Percentiles rank a stretch among this genome's conserved stretches.
Conservation (phyloP, 345 rosid genomes). For the Salix dunnii region DNA sequence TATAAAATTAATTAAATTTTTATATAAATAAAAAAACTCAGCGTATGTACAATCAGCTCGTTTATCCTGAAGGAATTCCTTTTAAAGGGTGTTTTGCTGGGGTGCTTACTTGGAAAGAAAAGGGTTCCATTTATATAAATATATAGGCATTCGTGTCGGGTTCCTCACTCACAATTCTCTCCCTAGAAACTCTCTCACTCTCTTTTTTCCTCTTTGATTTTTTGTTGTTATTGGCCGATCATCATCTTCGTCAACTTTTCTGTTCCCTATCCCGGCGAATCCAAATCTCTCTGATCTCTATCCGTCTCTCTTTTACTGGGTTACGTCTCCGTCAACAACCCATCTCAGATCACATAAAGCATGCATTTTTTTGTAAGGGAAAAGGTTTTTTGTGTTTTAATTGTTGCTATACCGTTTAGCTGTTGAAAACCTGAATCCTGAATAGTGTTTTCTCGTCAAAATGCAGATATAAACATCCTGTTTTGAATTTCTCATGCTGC, state of each 20-base stretch:
- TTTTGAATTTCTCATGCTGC: not conserved
- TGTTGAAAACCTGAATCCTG: not conserved
- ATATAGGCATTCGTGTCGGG: not conserved
- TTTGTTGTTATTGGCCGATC: constrained; percentile 34
- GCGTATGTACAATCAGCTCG: too few species aligned
- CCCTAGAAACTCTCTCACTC: constrained; percentile 15
- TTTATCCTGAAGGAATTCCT: not conserved
- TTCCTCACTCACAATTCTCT: constrained; percentile 19
- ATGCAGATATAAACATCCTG: not conserved
- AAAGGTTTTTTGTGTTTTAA: not conserved
- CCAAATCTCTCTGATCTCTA: constrained; percentile 33
- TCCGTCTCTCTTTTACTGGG: constrained; percentile 38
- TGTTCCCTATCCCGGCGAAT: constrained; percentile 9
- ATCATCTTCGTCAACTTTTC: constrained; percentile 42
- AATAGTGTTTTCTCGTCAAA: not conserved
- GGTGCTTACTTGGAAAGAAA: not conserved
- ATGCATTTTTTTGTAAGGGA: not conserved
- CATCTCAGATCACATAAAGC: constrained; percentile 21
- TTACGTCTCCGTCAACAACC: constrained; percentile 24
- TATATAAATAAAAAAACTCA: too few species aligned
- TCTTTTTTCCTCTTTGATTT: not conserved
- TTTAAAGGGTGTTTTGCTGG: not conserved
- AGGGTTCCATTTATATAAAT: constrained; percentile 7
- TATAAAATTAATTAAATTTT: too few species aligned
- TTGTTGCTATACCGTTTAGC: not conserved